Base-by-base conservation (phyloP, 176 grass and related monocot genomes). In the Phoenix roebelenii region DNA sequence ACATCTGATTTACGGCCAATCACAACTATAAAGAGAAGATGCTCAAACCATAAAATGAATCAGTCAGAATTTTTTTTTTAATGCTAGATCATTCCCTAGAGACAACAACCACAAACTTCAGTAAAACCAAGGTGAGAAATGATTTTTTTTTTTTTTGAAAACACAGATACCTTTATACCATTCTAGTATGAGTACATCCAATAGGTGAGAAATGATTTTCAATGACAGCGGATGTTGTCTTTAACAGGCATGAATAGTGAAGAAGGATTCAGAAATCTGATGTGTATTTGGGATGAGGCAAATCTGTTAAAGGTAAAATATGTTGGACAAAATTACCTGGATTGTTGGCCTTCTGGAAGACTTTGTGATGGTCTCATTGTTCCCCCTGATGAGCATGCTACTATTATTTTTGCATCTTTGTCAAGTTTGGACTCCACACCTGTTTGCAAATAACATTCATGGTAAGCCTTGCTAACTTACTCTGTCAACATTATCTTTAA, bases 371-470 rank as follows among this genome's bases (percentile, higher is more conserved):
- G 93, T 55, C 56, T 98, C 66, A 81, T 85, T 66, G 93, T 88
- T 39, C 93, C 93, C 63, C 93, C 93, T 1, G 87, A 77, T 23
- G 93, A 88, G 69, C 84, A 98, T 57, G 87, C 87, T 28, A 98
- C 93, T 64, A 98, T 92, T 74, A 98, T 98, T 70, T 98, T 98
- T 19, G 93, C 84, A 88, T 92, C 77, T 83, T 92, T 98, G 32
- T 77, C 59, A 50, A 92, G 59, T 64, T 85, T 97, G 5, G 71
- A 60, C 44, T 97, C 84, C 44, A 97, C 76, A 25, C 55, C 93
- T 97, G 58, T 72, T 67, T 22, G 51, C 29, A 69, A 24, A 61
- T 54, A 71, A 49, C 22, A 51, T 56, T 7, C 48, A 50, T 60
- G 18, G 19, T 5, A 18, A n/a, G 48, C 14, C 9, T 59, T 64